Base-by-base conservation (phyloP, 805 yeast species). In the Candida berthetii region DNA sequence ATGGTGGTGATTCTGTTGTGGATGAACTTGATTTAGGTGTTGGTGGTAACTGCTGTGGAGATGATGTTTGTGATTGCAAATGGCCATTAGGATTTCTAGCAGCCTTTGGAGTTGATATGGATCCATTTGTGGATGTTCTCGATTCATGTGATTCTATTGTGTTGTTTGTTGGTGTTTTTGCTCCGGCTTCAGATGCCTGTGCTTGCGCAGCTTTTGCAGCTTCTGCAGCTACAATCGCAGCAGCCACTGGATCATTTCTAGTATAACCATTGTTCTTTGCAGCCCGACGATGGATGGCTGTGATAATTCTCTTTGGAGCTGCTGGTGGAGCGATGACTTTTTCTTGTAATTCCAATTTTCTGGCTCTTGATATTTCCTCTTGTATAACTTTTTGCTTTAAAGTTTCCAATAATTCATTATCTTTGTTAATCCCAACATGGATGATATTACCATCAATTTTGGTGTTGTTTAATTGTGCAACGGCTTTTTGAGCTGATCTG, bases 371-470 rank as follows among this genome's bases (percentile, higher is more conserved):
- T 7, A 36, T n/a, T 13, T 39, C 39, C 2, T 36, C 37, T 31
- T 40, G 31, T 2, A 51, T 29, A 13, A 37, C 42, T 15, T 40
- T 45, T 2, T 10, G 15, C n/a, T 38, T 44, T 4, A 52, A 53
- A 18, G 62, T 55, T 41, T 66, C 68, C 16, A 69, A 51, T 24
- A 59, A 62, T 42, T 63, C 70, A 36, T 61, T 68, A 41, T 58
- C 58, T 38, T 68, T 74, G 50, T 80, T 80, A 24, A 83, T 48
- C 1, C 72, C 78, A 19, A 80, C 74, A 37, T 69, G 69, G 11
- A 84, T 65, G 5, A 62, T 65, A 6, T 68, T 70, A 7, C 85
- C 80, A 37, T 75, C 80, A 3, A 80, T 60, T 34, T 69, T 69
- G 2, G 74, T 62, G 17, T 60, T 57, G 42, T 70, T 62, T 16